These are phyloP conservation scores for Inonotus hispidus DNA, from an alignment of 1,284 basidiomycete species.

Conservation along the genomic window DNA sequence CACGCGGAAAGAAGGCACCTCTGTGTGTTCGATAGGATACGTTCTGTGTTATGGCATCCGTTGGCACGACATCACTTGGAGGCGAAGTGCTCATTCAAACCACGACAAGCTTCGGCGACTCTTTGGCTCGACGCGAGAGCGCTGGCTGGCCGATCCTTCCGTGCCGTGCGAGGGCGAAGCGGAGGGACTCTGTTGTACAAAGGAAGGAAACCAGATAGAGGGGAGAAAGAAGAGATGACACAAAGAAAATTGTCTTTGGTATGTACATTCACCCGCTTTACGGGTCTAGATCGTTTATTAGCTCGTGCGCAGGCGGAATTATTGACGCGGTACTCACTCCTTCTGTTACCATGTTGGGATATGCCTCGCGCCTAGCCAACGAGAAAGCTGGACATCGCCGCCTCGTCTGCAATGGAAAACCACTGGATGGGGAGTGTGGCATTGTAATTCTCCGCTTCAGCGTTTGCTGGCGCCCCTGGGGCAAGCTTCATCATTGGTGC, in stretches of 20 bases:
- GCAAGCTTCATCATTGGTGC: background rate
- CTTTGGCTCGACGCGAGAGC: background rate
- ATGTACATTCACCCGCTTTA: background rate
- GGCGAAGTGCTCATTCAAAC: no score
- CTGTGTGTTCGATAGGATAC: no score
- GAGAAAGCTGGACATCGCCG: background rate
- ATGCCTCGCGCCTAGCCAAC: background rate
- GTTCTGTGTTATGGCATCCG: no score
- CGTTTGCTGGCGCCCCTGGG: background rate
- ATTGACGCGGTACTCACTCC: background rate
- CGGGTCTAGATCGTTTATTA: background rate
- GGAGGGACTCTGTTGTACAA: background rate
- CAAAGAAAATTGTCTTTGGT: background rate
- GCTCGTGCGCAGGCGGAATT: background rate
- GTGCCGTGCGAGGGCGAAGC: background rate
- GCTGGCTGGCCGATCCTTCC: background rate
- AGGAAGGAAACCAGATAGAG: background rate
- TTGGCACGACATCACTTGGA: no score
- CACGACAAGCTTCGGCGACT: background rate
- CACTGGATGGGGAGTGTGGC: background rate
- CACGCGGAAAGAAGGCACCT: no score
- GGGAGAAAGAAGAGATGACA: background rate
- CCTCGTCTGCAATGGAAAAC: background rate
- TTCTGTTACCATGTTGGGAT: background rate
- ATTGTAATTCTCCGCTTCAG: no score